Evolutionary conservation across 805 yeast species (phyloP).

Genomic region (Soucietia sequanensis): DNA sequence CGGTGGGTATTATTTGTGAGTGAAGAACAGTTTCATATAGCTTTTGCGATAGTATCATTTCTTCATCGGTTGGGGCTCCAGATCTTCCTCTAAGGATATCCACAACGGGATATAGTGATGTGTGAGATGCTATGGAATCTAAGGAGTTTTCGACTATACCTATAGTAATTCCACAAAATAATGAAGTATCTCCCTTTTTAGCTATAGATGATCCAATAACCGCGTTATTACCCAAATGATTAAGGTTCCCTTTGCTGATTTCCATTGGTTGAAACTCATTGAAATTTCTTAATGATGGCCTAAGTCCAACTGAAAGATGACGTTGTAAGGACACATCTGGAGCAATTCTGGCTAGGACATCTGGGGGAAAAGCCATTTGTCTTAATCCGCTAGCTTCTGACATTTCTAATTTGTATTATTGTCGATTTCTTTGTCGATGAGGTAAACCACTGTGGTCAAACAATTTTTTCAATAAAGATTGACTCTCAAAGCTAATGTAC

Average conservation of each 20-base stretch:
- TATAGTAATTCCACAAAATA: conserved; percentile 69
- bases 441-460: too few species aligned
- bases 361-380: conserved; percentile 68
- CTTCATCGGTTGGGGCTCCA: conserved; percentile 86
- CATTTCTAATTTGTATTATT: too few species aligned
- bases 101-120: conserved; percentile 65
- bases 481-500: too few species aligned
- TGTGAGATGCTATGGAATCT: conserved; percentile 11
- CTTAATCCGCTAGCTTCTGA: neutral
- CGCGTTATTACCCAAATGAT: conserved; percentile 28
- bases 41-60: conserved; percentile 68
- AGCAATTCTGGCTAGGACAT: conserved; percentile 76
- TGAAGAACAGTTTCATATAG: conserved; percentile 60
- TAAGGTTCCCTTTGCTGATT: conserved; percentile 39
- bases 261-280: conserved; percentile 67
- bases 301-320: conserved; percentile 68
- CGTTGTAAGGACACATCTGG: conserved; percentile 82
- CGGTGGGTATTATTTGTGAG: conserved; percentile 50
- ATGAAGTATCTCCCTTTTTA: conserved; percentile 69
- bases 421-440: too few species aligned
- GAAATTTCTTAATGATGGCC: conserved; percentile 72
- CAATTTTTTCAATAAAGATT: too few species aligned
- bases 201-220: conserved; percentile 67
- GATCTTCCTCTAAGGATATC: conserved; percentile 71
- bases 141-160: conserved; percentile 57